These are phyloP conservation scores for Cerioporus squamosus DNA, from an alignment of 1,284 basidiomycete species.

Conservation along the genomic window DNA sequence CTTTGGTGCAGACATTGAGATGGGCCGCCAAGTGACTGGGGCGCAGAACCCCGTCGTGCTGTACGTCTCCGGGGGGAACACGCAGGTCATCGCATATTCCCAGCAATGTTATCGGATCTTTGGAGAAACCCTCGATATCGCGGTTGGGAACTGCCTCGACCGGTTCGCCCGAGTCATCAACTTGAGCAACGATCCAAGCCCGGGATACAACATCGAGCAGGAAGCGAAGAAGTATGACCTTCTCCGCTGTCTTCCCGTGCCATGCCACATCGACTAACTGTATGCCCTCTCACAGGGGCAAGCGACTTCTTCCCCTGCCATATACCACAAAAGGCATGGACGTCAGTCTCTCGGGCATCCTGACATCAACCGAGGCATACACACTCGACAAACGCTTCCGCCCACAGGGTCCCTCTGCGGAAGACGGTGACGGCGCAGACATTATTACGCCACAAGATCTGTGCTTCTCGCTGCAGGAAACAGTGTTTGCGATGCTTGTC, in stretches of 20 bases:
- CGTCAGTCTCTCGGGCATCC: constrained; percentile 91
- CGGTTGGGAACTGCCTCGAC: constrained; percentile 98
- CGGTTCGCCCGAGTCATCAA: constrained; percentile 97
- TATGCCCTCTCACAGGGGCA: constrained; percentile 53
- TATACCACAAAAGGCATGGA: constrained; percentile 99
- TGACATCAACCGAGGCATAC: constrained; percentile 89
- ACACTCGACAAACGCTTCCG: constrained; percentile 81
- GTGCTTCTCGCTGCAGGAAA: constrained; percentile 97
- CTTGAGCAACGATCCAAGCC: constrained; percentile 94
- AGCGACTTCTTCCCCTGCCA: constrained; percentile 81
- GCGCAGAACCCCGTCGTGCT: constrained; percentile 96
- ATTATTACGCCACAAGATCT: constrained; percentile 93
- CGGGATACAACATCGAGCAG: constrained; percentile 99
- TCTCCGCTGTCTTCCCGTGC: background rate
- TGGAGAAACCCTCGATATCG: constrained; percentile 98
- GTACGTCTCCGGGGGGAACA: constrained; percentile 99
- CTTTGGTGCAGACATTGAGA: constrained; percentile 87
- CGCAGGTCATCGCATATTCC: constrained; percentile 98
- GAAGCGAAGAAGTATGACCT: constrained; percentile 80
- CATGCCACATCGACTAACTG: background rate
- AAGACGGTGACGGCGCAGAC: constrained; percentile 59
- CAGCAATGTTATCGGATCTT: constrained; percentile 98
- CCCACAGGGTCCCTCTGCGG: constrained; percentile 39
- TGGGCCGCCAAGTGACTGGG: constrained; percentile 95
- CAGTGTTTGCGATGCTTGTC: constrained; percentile 97